These are phyloP conservation scores for Pseudogymnoascus sp. DNA, from an alignment of 2,329 filamentous ascomycete species.

Conservation along the genomic window DNA sequence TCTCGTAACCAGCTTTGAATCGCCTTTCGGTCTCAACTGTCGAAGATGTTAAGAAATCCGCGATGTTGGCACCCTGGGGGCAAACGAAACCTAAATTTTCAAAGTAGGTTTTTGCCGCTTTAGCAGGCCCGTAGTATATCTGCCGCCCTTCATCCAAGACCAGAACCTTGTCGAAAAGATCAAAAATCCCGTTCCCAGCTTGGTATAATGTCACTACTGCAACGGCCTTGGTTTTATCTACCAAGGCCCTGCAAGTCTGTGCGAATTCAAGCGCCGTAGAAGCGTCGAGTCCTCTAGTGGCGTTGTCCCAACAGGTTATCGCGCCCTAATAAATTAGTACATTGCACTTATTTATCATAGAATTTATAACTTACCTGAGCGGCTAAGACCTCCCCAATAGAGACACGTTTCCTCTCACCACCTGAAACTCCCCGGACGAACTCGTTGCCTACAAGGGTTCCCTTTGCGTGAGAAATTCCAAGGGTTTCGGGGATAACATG, in stretches of 20 bases:
- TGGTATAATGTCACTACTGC: constrained; percentile 61
- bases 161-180: constrained; percentile 61
- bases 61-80: constrained; percentile 51
- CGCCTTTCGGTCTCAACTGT: constrained; percentile 59
- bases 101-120: constrained; percentile 55
- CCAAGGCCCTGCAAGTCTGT: constrained; percentile 54
- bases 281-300: constrained; percentile 56
- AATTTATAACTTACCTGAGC: constrained; percentile 33
- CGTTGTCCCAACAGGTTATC: constrained; percentile 60
- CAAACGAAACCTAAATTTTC: constrained; percentile 56
- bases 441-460: constrained; percentile 48
- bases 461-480: constrained; percentile 45
- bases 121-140: constrained; percentile 54
- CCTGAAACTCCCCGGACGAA: constrained; percentile 54
- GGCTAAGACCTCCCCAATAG: constrained; percentile 42
- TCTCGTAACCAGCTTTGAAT: constrained; percentile 38
- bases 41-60: constrained; percentile 57
- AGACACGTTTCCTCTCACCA: constrained; percentile 52
- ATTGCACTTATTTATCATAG: background rate
- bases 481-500: constrained; percentile 33
- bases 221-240: constrained; percentile 49
- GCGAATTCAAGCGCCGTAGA: constrained; percentile 53
- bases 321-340: constrained; percentile 12
- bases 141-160: constrained; percentile 58
- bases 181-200: constrained; percentile 60